These are phyloP conservation scores for Nicotiana tomentosiformis DNA, from an alignment of 257 asterid species.

Conservation along the genomic window DNA sequence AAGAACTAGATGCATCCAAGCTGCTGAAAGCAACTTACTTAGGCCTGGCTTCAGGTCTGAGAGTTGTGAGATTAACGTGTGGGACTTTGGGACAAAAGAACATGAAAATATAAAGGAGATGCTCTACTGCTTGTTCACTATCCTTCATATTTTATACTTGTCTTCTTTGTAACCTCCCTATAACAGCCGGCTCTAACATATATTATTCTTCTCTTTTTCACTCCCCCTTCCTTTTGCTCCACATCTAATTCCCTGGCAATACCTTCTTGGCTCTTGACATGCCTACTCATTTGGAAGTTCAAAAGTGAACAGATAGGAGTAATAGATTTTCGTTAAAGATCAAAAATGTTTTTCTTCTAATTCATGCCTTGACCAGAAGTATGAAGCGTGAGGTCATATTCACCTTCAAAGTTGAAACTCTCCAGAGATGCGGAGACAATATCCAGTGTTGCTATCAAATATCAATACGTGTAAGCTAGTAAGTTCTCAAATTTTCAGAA, in stretches of 20 bases:
- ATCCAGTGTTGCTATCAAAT: not conserved
- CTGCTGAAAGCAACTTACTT: not conserved
- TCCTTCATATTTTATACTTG: not conserved
- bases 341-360: not conserved
- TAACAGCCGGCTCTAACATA: not conserved
- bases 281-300: not conserved
- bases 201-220: not conserved
- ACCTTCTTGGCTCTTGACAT: not conserved
- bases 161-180: not conserved
- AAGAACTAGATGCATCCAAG: not conserved
- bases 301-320: not conserved
- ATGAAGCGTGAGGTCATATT: not conserved
- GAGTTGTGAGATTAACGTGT: not conserved
- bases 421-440: not conserved
- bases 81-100: not conserved
- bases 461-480: not conserved
- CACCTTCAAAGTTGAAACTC: not conserved
- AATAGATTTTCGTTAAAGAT: not conserved
- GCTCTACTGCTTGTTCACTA: not conserved
- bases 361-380: not conserved
- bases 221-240: not conserved
- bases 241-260: not conserved
- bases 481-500: not conserved
- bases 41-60: not conserved
- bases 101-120: not conserved